Evolutionary conservation across 805 yeast species (phyloP), one percentile per base, ranked within the genome.

Genomic region (Wickerhamiella spandovensis): DNA sequence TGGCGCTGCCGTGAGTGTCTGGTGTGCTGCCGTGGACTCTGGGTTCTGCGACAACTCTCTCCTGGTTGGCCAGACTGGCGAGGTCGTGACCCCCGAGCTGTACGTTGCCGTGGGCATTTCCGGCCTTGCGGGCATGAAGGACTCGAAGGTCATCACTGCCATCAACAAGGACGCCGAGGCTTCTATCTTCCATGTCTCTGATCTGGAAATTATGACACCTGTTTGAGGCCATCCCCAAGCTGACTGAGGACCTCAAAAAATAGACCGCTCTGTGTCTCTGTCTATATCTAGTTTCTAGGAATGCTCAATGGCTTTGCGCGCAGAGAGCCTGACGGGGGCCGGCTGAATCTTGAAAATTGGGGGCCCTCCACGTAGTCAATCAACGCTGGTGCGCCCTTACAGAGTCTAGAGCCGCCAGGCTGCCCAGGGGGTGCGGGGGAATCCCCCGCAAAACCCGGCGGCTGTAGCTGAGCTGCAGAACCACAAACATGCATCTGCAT

Each of bases 41-140:
- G 97, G 97, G 0, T 88, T 78, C 65, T 88, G 95, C 63, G 97
- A 92, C 64, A 92, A 90, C 70, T 88, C 97, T 7, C 75, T 90
- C 59, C 98, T 92, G 69, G 89, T 90, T 54, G 98, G 98, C 50
- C 98, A 90, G 70, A 90, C 98, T 8, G 98, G 98, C 59, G 90
- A 92, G 67, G 89, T 89, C 49, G 94, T 92, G 32, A 97, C 97
- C 7, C 98, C 98, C 41, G 95, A 89, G 42, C 74, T 89, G 55
- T 92, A 92, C 65, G 68, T 92, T 44, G 97, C 97, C 2, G 80
- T 89, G 42, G 98, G 98, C 56, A 78, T 92, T 51, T 84, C 95
- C 20, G 98, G 98, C 54, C 72, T 92, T 61, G 98, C 98, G 1
- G 98, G 98, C 56, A 90, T 90, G 97, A 90, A 89, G 69, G 97